Percentiles rank a stretch among this genome's conserved stretches.
These are phyloP conservation scores for Coniochaeta sp. DNA, from an alignment of 2,329 filamentous ascomycete species.

Conservation along the genomic window DNA sequence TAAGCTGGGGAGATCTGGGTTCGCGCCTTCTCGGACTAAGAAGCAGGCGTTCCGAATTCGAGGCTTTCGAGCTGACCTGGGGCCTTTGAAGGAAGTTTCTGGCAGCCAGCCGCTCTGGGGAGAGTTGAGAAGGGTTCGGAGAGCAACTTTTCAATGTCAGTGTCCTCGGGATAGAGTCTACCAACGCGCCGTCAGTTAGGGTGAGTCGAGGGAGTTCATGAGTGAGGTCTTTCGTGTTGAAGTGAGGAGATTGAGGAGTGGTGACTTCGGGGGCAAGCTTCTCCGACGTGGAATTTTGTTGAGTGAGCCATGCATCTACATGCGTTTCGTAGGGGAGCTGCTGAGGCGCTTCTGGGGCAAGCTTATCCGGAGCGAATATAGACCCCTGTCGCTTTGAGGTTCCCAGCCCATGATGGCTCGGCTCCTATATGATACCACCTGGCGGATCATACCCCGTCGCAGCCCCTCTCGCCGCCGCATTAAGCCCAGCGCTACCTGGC, in stretches of 20 bases:
- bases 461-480: conserved; percentile 33
- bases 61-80: neutral
- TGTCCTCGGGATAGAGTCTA: neutral
- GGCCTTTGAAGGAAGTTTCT: neutral
- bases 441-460: conserved; percentile 48
- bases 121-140: neutral
- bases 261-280: neutral
- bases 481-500: conserved; percentile 47
- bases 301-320: neutral
- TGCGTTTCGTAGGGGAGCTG: neutral
- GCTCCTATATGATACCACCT: conserved; percentile 47
- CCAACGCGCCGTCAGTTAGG: neutral
- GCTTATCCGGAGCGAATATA: neutral
- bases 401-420: neutral
- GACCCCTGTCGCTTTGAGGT: neutral
- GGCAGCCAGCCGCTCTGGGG: neutral
- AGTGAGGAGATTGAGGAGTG: neutral
- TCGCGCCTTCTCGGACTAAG: neutral
- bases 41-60: neutral
- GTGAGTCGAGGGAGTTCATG: neutral
- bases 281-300: neutral
- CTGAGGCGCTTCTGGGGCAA: neutral
- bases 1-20: neutral
- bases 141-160: neutral
- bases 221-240: neutral